phyloP scores from a whole-genome alignment of 768 basidiomycete genomes.

The Lactifluus volemus region DNA sequence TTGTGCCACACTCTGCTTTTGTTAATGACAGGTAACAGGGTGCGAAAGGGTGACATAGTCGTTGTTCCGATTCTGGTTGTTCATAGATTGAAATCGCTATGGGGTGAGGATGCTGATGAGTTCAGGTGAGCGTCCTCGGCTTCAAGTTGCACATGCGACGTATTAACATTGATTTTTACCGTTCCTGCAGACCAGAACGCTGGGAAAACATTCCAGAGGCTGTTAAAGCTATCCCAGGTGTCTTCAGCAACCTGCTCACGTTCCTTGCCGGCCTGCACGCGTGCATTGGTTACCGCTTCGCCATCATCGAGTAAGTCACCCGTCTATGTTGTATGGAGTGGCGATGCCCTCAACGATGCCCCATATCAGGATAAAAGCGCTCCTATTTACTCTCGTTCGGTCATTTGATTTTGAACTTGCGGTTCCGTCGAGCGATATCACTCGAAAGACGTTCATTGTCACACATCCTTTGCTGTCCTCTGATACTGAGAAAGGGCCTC shows the following conservation, averaged over 20 bases:
- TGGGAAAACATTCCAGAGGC: constrained; percentile 16
- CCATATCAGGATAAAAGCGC: constrained; percentile 20
- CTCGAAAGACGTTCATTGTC: constrained; percentile 8
- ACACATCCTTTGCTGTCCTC: constrained; percentile 11
- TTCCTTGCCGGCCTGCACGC: constrained; percentile 16
- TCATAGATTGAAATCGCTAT: constrained; percentile 13
- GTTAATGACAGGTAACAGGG: not conserved
- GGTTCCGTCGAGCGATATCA: constrained; percentile 1
- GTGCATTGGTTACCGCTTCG: constrained; percentile 21
- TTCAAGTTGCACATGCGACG: not conserved
- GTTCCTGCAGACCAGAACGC: constrained; percentile 17
- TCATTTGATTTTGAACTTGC: constrained; percentile 22
- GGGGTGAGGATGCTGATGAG: constrained; percentile 22
- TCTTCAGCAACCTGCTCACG: constrained; percentile 15
- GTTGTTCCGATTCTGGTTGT: constrained; percentile 11
- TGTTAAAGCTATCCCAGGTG: constrained; percentile 6
- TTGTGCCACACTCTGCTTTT: not conserved
- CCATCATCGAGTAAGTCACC: constrained; percentile 16
- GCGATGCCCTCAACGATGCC: not conserved
- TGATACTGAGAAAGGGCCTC: constrained; percentile 3
- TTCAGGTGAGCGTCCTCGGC: constrained; percentile 19
- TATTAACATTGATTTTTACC: not conserved
- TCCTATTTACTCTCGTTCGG: constrained; percentile 22
- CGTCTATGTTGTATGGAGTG: too few relatives aligned
- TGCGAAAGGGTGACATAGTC: constrained; percentile 10